Conservation (phyloP, 2,329 filamentous ascomycete species). For the Fusarium sp. region DNA sequence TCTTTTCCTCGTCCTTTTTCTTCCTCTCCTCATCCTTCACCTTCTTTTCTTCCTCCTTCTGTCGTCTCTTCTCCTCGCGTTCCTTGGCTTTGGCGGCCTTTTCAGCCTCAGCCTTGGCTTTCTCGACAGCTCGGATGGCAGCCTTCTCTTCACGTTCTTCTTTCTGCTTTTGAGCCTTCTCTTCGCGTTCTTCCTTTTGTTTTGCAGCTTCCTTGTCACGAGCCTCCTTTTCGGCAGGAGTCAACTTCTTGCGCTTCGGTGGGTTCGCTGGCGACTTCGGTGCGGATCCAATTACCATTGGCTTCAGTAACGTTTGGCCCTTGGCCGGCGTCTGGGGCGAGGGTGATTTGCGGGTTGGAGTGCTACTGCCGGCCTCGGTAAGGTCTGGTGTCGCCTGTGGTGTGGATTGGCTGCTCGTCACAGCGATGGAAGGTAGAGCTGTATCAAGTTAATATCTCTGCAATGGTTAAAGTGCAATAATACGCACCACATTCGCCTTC, state of each 20-base stretch:
- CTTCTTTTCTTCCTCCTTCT: slow-evolving; percentile 42
- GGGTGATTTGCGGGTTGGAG: slow-evolving; percentile 50
- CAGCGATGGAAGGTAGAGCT: slow-evolving; percentile 41
- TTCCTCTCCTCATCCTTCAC: slow-evolving; percentile 64
- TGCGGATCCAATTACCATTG: slow-evolving; percentile 12
- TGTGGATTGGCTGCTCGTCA: slow-evolving; percentile 42
- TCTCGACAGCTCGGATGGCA: slow-evolving; percentile 42
- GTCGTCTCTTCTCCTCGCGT: slow-evolving; percentile 51
- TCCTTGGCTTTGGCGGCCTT: slow-evolving; percentile 53
- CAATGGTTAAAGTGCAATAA: too few relatives aligned
- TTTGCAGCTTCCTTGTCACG: slow-evolving; percentile 48
- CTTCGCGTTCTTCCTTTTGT: too few relatives aligned
- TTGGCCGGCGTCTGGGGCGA: slow-evolving; percentile 48
- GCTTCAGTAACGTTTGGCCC: slow-evolving; percentile 20
- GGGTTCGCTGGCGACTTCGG: slow-evolving; percentile 32
- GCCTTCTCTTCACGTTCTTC: slow-evolving; percentile 48
- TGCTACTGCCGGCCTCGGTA: slow-evolving; percentile 56
- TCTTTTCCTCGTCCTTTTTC: slow-evolving; percentile 59
- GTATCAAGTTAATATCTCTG: slow-evolving; percentile 21
- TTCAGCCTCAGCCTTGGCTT: slow-evolving; percentile 49
- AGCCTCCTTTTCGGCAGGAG: slow-evolving; percentile 53
- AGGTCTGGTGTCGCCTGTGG: slow-evolving; percentile 47
- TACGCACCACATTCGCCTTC: slow-evolving; percentile 40
- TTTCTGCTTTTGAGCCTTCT: slow-evolving; percentile 48
- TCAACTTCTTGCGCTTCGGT: slow-evolving; percentile 57